These are phyloP conservation scores for Yarrowia galli DNA, from an alignment of 1,139 yeast species.

Conservation along the genomic window DNA sequence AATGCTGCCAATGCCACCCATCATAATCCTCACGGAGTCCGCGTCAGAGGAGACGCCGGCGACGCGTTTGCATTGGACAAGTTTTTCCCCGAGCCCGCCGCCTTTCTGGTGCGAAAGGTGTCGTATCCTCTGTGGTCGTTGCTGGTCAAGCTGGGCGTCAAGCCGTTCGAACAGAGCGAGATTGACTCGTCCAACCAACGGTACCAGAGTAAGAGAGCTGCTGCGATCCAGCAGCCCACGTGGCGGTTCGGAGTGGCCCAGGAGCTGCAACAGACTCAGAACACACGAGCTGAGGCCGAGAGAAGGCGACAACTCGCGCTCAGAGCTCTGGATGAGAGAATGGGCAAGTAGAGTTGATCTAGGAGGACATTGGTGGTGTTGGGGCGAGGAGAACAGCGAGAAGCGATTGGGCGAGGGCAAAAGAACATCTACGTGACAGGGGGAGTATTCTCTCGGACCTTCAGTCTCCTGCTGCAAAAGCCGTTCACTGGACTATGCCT, in stretches of 20 bases:
- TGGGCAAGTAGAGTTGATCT: neutral
- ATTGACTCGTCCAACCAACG: slow-evolving; percentile 40
- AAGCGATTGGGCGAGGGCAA: too few species aligned
- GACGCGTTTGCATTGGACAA: slow-evolving; percentile 85
- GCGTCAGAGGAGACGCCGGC: slow-evolving; percentile 81
- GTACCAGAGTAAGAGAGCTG: slow-evolving; percentile 32
- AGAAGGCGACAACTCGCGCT: slow-evolving; percentile 86
- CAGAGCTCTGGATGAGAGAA: slow-evolving; percentile 78
- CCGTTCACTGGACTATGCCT: too few species aligned
- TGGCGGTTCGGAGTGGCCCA: slow-evolving; percentile 24
- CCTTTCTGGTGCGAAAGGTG: slow-evolving; percentile 59
- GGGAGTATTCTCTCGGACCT: too few species aligned
- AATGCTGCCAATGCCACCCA: slow-evolving; percentile 41
- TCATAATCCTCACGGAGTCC: slow-evolving; percentile 47
- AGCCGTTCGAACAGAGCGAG: slow-evolving; percentile 47
- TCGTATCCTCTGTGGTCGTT: slow-evolving; percentile 63
- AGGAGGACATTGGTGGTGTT: too few species aligned
- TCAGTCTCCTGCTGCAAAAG: too few species aligned
- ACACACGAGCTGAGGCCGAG: slow-evolving; percentile 64
- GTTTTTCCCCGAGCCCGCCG: slow-evolving; percentile 70
- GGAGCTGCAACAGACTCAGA: slow-evolving; percentile 39
- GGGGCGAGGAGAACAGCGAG: too few species aligned
- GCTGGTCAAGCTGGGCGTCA: slow-evolving; percentile 42
- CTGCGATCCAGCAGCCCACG: slow-evolving; percentile 27
- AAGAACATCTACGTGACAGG: too few species aligned